Conservation (phyloP, 2,329 filamentous ascomycete species). For the Fusarium udum region DNA sequence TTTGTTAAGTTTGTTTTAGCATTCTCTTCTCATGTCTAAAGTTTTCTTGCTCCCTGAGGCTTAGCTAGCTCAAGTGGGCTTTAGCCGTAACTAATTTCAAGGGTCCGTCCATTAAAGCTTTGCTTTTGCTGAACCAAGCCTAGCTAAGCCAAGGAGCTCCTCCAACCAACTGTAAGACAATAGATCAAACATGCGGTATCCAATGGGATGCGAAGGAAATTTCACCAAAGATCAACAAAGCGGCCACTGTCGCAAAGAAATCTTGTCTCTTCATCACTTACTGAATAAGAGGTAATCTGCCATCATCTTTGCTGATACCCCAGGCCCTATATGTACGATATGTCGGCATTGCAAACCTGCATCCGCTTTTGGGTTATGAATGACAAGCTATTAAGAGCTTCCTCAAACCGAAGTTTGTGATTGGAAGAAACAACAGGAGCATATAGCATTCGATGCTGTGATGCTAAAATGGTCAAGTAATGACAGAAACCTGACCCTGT, state of each 20-base stretch:
- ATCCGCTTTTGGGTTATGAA: neutral
- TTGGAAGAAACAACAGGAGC: neutral
- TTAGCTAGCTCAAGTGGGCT: conserved; percentile 1
- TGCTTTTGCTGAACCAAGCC: neutral
- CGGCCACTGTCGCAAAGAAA: neutral
- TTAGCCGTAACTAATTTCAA: conserved; percentile 20
- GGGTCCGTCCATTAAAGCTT: conserved; percentile 28
- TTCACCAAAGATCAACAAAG: neutral
- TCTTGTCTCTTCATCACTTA: neutral
- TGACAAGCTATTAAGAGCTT: neutral
- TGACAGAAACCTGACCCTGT: neutral
- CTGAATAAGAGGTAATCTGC: neutral
- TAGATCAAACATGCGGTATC: neutral
- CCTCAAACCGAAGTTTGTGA: neutral
- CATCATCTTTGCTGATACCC: neutral
- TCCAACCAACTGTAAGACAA: neutral
- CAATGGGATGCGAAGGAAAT: neutral
- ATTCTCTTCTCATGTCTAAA: neutral
- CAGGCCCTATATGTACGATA: neutral
- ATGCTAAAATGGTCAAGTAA: neutral
- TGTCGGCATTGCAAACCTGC: neutral
- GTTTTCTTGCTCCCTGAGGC: neutral
- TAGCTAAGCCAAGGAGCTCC: neutral
- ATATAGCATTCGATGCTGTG: neutral
- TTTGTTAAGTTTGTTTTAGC: neutral